These are phyloP conservation scores for Andrographis paniculata DNA, from an alignment of 305 asterid genomes.

Conservation along the genomic window DNA sequence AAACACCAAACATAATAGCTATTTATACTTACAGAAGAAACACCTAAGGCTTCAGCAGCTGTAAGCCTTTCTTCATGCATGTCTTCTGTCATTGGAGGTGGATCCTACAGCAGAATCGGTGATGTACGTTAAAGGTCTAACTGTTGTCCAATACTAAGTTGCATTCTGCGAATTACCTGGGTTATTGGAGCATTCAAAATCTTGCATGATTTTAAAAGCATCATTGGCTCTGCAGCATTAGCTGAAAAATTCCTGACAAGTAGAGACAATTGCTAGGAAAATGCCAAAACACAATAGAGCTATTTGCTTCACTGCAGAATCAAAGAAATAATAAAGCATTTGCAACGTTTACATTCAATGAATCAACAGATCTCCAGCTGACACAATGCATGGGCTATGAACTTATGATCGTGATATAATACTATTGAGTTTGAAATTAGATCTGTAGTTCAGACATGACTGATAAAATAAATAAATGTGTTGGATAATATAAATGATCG, in stretches of 20 bases:
- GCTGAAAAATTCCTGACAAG: constrained; percentile 45
- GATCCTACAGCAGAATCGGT: constrained; percentile 38
- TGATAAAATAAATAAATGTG: too few species aligned
- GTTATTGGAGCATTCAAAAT: constrained; percentile 56
- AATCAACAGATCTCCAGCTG: too few species aligned
- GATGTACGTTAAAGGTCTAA: constrained; percentile 1
- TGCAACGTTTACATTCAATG: too few species aligned
- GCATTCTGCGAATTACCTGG: constrained; percentile 36
- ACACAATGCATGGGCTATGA: too few species aligned
- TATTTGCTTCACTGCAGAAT: too few species aligned
- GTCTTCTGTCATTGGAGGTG: constrained; percentile 81
- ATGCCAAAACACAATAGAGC: constrained; percentile 1
- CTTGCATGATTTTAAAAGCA: constrained; percentile 59
- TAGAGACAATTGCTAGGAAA: constrained; percentile 16
- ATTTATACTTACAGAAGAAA: constrained; percentile 40
- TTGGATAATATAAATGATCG: too few species aligned
- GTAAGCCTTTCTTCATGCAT: constrained; percentile 76
- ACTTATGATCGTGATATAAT: too few species aligned
- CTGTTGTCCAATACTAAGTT: not conserved
- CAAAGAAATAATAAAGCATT: too few species aligned
- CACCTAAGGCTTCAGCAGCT: constrained; percentile 63
- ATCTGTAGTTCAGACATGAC: too few species aligned
- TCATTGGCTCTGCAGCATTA: constrained; percentile 39
- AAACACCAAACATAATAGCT: constrained; percentile 8
- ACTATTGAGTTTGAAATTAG: too few species aligned